These are phyloP conservation scores for Ceratocystiopsis brevicomis DNA, from an alignment of 2,329 filamentous ascomycete genomes.

Conservation along the genomic window DNA sequence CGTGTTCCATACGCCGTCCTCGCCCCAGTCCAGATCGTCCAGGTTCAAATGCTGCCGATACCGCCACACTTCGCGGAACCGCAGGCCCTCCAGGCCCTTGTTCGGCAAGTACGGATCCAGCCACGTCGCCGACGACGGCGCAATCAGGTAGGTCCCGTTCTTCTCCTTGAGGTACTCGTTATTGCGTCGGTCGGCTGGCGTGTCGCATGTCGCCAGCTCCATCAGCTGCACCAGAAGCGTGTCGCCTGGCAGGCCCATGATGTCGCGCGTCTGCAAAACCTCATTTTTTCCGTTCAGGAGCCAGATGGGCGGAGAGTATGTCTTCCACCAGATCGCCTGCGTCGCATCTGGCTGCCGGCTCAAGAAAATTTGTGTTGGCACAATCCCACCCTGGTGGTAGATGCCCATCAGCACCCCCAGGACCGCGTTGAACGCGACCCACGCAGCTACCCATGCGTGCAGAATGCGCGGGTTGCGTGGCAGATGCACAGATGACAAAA, in stretches of 20 bases:
- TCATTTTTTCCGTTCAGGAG: slow-evolving; percentile 59
- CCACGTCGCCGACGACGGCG: slow-evolving; percentile 52
- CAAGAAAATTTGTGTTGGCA: slow-evolving; percentile 58
- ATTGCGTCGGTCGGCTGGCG: slow-evolving; percentile 33
- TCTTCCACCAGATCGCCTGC: slow-evolving; percentile 69
- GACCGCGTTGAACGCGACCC: slow-evolving; percentile 50
- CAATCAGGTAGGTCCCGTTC: slow-evolving; percentile 51
- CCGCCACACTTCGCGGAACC: slow-evolving; percentile 52
- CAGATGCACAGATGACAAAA: slow-evolving; percentile 53
- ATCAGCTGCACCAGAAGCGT: slow-evolving; percentile 39
- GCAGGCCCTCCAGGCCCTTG: slow-evolving; percentile 38
- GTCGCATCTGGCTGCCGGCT: slow-evolving; percentile 50
- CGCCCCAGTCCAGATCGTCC: slow-evolving; percentile 62
- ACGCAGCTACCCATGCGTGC: slow-evolving; percentile 37
- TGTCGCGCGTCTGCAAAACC: slow-evolving; percentile 48
- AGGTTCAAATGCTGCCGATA: slow-evolving; percentile 52
- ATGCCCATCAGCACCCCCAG: slow-evolving; percentile 59
- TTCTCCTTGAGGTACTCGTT: slow-evolving; percentile 39
- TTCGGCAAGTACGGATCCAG: slow-evolving; percentile 43
- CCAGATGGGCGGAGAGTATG: slow-evolving; percentile 67
- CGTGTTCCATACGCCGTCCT: slow-evolving; percentile 58
- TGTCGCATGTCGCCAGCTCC: slow-evolving; percentile 43
- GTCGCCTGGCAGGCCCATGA: slow-evolving; percentile 52
- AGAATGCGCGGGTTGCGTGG: slow-evolving; percentile 33
- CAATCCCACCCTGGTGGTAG: slow-evolving; percentile 64